Conservation (phyloP, 768 basidiomycete species). For the Hemileccinum impolitum region DNA sequence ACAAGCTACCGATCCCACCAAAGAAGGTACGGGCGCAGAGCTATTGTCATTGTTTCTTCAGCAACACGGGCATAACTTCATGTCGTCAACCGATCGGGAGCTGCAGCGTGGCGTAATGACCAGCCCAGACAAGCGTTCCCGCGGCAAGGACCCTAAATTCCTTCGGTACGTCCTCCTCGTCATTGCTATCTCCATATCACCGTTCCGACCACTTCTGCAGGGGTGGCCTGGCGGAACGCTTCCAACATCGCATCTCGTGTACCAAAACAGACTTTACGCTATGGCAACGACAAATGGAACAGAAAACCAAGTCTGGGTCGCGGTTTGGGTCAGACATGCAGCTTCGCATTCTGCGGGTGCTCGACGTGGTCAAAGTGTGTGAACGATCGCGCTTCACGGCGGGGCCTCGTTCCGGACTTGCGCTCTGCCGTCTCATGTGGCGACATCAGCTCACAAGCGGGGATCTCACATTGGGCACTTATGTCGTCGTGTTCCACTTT, state of each 20-base stretch:
- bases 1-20: conserved; percentile 48
- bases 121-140: conserved; percentile 55
- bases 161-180: conserved; percentile 39
- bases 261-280: conserved; percentile 44
- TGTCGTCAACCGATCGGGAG: conserved; percentile 35
- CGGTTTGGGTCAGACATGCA: conserved; percentile 38
- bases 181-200: background rate
- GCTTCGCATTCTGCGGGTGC: conserved; percentile 41
- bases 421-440: conserved; percentile 38
- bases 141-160: conserved; percentile 43
- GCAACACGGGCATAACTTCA: conserved; percentile 40
- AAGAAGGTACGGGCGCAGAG: conserved; percentile 48
- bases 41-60: conserved; percentile 52
- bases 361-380: conserved; percentile 32
- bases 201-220: conserved; percentile 28
- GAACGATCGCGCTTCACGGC: conserved; percentile 28
- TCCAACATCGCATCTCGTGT: conserved; percentile 41
- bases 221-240: conserved; percentile 54
- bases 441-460: conserved; percentile 15
- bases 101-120: conserved; percentile 49
- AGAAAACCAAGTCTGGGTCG: conserved; percentile 29
- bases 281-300: conserved; percentile 51
- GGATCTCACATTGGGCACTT: conserved; percentile 23
- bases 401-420: conserved; percentile 35
- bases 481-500: conserved; percentile 40